Conservation (phyloP, 2,329 filamentous ascomycete genomes). For the Cercospora sojina region DNA sequence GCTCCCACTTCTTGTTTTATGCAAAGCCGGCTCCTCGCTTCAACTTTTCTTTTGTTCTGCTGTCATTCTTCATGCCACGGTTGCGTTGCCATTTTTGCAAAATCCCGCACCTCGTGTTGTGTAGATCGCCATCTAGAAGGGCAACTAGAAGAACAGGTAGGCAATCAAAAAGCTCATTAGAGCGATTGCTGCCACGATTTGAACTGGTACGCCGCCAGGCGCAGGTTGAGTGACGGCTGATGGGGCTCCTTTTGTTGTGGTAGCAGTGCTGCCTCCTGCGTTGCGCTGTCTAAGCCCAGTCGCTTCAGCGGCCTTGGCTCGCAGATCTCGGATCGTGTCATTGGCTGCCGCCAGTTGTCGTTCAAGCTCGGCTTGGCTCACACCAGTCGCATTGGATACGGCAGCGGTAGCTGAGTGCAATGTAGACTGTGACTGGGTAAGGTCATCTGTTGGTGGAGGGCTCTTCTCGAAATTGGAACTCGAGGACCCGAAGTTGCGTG, state of each 20-base stretch:
- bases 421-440: constrained; percentile 37
- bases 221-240: constrained; percentile 31
- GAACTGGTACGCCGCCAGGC: constrained; percentile 75
- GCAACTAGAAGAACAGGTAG: constrained; percentile 84
- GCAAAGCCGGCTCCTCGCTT: not conserved
- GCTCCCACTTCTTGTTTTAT: not conserved
- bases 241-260: constrained; percentile 22
- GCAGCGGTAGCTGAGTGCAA: constrained; percentile 42
- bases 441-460: constrained; percentile 30
- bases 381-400: constrained; percentile 52
- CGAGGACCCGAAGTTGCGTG: constrained; percentile 32
- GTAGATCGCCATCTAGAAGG: constrained; percentile 9
- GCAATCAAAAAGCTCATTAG: constrained; percentile 89
- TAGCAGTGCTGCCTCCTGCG: constrained; percentile 33
- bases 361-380: constrained; percentile 63
- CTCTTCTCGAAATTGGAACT: constrained; percentile 38
- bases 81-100: not conserved
- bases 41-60: not conserved
- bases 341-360: constrained; percentile 73
- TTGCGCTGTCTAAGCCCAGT: constrained; percentile 76
- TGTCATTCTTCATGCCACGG: not conserved
- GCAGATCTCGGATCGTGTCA: constrained; percentile 67
- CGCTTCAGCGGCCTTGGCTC: constrained; percentile 59
- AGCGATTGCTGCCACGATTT: constrained; percentile 79
- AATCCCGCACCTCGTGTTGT: not conserved